These are phyloP conservation scores for Apiospora rasikravindrae DNA, from an alignment of 2,329 filamentous ascomycete species.

Conservation along the genomic window DNA sequence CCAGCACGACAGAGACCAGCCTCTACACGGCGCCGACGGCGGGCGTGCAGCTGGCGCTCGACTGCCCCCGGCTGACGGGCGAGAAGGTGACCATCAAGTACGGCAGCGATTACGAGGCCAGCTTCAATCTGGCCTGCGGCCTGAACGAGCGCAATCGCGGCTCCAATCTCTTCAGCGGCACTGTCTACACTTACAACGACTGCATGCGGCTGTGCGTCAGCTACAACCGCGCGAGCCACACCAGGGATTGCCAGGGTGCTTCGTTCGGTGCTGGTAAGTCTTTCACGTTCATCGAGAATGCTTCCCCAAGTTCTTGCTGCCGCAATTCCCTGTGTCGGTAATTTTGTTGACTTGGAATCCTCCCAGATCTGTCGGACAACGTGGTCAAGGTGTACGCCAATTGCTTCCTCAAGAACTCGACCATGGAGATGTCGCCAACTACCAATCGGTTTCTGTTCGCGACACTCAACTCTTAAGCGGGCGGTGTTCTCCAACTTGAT, in stretches of 20 bases:
- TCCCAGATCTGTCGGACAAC: neutral
- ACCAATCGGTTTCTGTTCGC: neutral
- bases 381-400: slow-evolving; percentile 5
- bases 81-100: neutral
- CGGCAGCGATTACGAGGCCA: neutral
- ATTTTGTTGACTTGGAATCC: neutral
- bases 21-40: slow-evolving; percentile 7
- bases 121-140: slow-evolving; percentile 17
- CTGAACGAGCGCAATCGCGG: neutral
- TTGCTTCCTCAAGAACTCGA: slow-evolving; percentile 19
- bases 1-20: neutral
- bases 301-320: too few relatives aligned
- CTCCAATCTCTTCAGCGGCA: neutral
- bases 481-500: neutral
- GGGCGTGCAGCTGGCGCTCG: slow-evolving; percentile 7
- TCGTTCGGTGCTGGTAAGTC: slow-evolving; percentile 17
- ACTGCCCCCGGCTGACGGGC: slow-evolving; percentile 10
- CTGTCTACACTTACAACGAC: slow-evolving; percentile 13
- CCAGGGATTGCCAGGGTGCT: neutral
- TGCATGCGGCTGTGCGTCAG: slow-evolving; percentile 15
- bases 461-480: neutral
- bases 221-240: slow-evolving; percentile 6
- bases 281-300: neutral
- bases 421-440: neutral
- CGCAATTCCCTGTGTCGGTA: neutral